These are phyloP conservation scores for Clonostachys rosea DNA, from an alignment of 2,329 filamentous ascomycete genomes.

Conservation along the genomic window DNA sequence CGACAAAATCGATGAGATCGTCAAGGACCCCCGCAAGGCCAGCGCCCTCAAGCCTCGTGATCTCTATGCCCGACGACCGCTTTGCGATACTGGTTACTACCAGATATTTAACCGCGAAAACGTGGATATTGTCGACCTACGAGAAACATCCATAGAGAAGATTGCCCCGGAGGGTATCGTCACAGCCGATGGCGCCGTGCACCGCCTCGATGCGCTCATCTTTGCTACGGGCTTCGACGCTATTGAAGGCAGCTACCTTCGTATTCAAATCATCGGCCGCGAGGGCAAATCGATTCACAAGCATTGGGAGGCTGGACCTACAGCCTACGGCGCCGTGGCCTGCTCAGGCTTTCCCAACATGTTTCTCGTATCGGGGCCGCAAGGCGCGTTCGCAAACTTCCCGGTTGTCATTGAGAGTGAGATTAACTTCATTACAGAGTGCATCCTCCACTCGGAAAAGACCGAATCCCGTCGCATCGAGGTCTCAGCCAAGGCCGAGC, in stretches of 20 bases:
- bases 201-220: conserved; percentile 26
- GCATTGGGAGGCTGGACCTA: conserved; percentile 25
- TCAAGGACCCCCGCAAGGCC: conserved; percentile 12
- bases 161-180: conserved; percentile 27
- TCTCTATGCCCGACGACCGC: conserved; percentile 4
- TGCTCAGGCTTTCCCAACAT: conserved; percentile 38
- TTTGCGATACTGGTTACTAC: conserved; percentile 37
- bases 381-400: conserved; percentile 32
- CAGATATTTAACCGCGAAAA: conserved; percentile 41
- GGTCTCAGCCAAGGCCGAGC: neutral
- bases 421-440: conserved; percentile 26
- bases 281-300: conserved; percentile 20
- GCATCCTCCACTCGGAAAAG: conserved; percentile 19
- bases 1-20: conserved; percentile 12
- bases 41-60: conserved; percentile 7
- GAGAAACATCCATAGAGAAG: conserved; percentile 29
- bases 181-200: conserved; percentile 19
- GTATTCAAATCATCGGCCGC: conserved; percentile 56
- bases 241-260: conserved; percentile 55
- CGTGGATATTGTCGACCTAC: conserved; percentile 40
- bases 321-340: conserved; percentile 32
- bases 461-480: conserved; percentile 15
- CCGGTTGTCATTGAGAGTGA: conserved; percentile 32
- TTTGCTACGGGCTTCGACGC: conserved; percentile 15
- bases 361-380: conserved; percentile 35